These are phyloP conservation scores for Discostella stelligeroides DNA, from an alignment of 108 stramenopile genomes.

Conservation along the genomic window DNA sequence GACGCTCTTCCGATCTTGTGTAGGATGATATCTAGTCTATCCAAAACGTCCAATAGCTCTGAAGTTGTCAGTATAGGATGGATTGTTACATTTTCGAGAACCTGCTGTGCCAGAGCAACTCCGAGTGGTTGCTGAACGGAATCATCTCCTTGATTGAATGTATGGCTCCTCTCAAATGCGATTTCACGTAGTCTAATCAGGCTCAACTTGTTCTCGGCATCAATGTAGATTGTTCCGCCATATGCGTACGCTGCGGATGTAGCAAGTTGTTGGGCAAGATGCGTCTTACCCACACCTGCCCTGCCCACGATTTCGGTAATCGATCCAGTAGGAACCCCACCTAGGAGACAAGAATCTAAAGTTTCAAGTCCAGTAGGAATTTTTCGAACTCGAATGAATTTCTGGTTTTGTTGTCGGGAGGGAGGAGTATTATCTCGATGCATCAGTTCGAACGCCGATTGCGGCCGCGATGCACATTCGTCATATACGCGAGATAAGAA, in stretches of 20 bases:
- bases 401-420: neutral
- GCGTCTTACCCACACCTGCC: conserved; percentile 83
- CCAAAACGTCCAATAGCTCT: conserved; percentile 59
- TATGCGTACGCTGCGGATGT: conserved; percentile 61
- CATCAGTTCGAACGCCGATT: conserved; percentile 43
- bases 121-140: neutral
- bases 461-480: conserved; percentile 47
- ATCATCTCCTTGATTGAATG: neutral
- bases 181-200: conserved; percentile 70
- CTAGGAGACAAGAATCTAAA: conserved; percentile 59
- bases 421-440: neutral
- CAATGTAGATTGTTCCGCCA: conserved; percentile 75
- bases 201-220: conserved; percentile 81
- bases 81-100: conserved; percentile 72
- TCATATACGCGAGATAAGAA: conserved; percentile 50
- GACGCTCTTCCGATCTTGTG: conserved; percentile 50
- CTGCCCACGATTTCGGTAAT: conserved; percentile 78
- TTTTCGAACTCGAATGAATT: conserved; percentile 16
- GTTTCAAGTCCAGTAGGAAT: conserved; percentile 63
- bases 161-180: conserved; percentile 16
- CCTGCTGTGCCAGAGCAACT: conserved; percentile 33
- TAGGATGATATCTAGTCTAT: conserved; percentile 57
- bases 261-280: conserved; percentile 74
- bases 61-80: conserved; percentile 54
- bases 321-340: conserved; percentile 68